Evolutionary conservation across 2,329 filamentous ascomycete genomes (phyloP), one percentile per base, ranked within the genome.

Genomic region (Curvularia sp.): DNA sequence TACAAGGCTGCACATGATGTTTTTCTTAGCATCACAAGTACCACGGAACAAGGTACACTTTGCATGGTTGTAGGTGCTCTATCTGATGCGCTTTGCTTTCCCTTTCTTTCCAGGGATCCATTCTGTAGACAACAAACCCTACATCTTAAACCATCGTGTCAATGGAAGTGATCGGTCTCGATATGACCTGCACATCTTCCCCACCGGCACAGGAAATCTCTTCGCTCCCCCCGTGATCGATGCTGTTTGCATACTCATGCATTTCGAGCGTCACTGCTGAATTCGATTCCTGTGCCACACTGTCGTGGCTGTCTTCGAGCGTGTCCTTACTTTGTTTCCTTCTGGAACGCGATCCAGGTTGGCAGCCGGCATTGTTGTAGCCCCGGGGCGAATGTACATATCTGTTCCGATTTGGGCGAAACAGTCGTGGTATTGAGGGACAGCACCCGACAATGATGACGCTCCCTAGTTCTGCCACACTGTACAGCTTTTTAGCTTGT

Each of bases 381-480:
- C n/a, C 19, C 12, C 19, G 13, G 6, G 18, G 25, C 5, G 13
- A 6, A 15, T 21, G 25, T 3, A 9, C 27, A 19, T 19, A 12
- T 7, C 18, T 23, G 9, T 7, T 34, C 23, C 28, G 25, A 25
- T 42, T 9, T 25, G 39, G 34, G 5, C 42, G 41, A 4, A 18
- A 32, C 12, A 53, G 21, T n/a, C 48, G 34, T 30, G 41, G 27
- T 15, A 53, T 30, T 8, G 25, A 46, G 15, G 34, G 12, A 32
- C 42, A 53, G 21, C 54, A 42, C 8, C 34, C 49, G 12, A 42
- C 42, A 39, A 57, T 12, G 28, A 53, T 46, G 41, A 42, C 42
- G 15, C 34, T 47, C 23, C 32, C 49, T 3, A 36, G n/a, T 34
- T 57, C 49, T 8, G 42, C 21, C 12, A 47, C 27, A 25, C 27